phyloP scores from a whole-genome alignment of 768 basidiomycete genomes.

The Macrolepiota fuliginosa region DNA sequence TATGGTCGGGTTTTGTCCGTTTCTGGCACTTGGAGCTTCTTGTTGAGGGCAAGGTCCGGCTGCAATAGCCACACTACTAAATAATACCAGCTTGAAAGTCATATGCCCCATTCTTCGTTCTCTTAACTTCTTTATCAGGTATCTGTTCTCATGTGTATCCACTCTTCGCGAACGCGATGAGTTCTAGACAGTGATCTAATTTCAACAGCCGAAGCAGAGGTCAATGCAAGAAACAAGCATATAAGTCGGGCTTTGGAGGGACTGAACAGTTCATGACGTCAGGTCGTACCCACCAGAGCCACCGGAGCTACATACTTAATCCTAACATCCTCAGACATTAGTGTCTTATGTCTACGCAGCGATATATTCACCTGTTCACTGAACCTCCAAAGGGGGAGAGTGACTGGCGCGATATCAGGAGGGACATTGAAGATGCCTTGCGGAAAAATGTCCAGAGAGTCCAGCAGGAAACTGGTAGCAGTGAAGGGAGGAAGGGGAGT shows the following conservation, averaged over 20 bases:
- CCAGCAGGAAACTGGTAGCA: conserved; percentile 17
- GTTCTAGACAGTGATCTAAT: background rate
- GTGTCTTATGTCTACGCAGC: background rate
- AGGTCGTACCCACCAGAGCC: background rate
- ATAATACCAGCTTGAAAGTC: too few species aligned
- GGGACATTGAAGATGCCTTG: conserved; percentile 25
- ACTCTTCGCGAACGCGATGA: too few species aligned
- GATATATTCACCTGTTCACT: conserved; percentile 20
- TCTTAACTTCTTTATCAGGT: too few species aligned
- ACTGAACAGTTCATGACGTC: background rate
- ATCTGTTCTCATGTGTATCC: too few species aligned
- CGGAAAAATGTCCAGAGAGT: conserved; percentile 21
- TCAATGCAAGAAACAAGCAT: too few species aligned
- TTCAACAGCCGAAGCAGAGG: background rate
- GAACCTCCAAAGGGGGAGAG: conserved; percentile 16
- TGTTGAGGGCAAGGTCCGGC: too few species aligned
- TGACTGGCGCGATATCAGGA: conserved; percentile 20
- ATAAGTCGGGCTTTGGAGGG: background rate
- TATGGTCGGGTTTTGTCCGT: too few species aligned
- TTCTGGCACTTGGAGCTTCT: too few species aligned
- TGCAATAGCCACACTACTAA: too few species aligned
- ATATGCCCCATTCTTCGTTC: too few species aligned
- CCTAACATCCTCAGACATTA: background rate
- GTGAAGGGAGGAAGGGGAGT: conserved; percentile 17
- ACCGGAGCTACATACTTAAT: background rate